Evolutionary conservation across 257 asterid genomes (phyloP), one percentile per base, ranked within the genome.

Genomic region (Primulina tabacum): DNA sequence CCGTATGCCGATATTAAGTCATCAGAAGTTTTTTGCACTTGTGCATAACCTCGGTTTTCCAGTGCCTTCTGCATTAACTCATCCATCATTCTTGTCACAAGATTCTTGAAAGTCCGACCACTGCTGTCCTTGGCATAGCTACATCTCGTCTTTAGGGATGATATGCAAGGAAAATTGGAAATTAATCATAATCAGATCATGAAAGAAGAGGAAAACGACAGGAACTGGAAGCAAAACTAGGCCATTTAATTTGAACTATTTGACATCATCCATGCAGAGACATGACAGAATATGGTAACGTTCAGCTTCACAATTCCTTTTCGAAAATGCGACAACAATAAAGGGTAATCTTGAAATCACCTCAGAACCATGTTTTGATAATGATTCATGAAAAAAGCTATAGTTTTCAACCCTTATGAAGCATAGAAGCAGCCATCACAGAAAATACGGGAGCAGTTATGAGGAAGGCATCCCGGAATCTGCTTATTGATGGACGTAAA

Each of bases 401-500:
- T 55, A 64, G 14, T 72, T 72, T 28, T 72, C 76, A n/a, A 72
- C 50, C 61, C 71, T 55, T 57, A 72, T 52, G 60, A 72, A 64
- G n/a, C 76, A 72, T 24, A 24, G 26, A 24, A 24, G 26, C 26
- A 24, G 1, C 76, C 76, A 72, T 72, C 76, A 1, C 53, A 64
- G 71, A 18, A 65, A 72, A 72, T 47, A 8, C 60, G 60, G n/a
- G 60, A 60, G 34, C 66, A 56, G 7, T 10, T 37, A 34, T 72
- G 76, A 18, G 76, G 71, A 64, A 72, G 58, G 30, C 76, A 72
- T 4, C 71, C 65, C 6, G 76, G 76, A 18, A 65, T 24, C 43
- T 64, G 67, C 0, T 60, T 56, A 26, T 56, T 64, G 2, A 72
- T 72, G 26, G 71, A 11, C 29, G 62, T 53, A 20, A 72, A 72